These are phyloP conservation scores for Secale cereale DNA, from an alignment of 176 grass and related monocot genomes.

Conservation along the genomic window DNA sequence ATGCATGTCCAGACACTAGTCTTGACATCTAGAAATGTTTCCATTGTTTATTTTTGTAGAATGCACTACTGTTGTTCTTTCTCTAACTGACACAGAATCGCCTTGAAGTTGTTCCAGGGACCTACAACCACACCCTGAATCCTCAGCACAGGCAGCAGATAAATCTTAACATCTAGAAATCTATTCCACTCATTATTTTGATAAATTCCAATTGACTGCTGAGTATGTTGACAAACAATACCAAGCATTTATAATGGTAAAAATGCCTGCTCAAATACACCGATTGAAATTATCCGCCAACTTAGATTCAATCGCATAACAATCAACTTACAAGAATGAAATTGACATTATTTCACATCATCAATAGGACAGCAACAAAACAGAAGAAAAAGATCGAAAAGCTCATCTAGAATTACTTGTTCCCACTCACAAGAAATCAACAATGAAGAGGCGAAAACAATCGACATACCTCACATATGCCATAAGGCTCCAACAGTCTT, in stretches of 20 bases:
- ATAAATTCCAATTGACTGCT: neutral
- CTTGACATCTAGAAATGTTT: too few species aligned
- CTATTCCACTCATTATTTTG: neutral
- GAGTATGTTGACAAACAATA: neutral
- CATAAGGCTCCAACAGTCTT: conserved; percentile 89
- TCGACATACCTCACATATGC: conserved; percentile 87
- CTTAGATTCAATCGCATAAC: neutral
- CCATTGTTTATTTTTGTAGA: too few species aligned
- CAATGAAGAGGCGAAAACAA: neutral
- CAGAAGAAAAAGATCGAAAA: neutral
- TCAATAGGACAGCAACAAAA: neutral
- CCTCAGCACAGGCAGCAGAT: neutral
- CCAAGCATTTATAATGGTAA: neutral
- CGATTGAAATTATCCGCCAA: neutral
- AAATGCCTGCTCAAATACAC: neutral
- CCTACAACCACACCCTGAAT: neutral
- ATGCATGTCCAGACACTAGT: neutral
- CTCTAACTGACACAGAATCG: neutral
- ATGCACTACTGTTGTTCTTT: neutral
- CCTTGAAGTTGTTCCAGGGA: neutral
- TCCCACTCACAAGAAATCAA: neutral
- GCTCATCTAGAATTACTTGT: neutral
- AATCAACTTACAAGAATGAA: too few species aligned
- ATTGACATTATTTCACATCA: neutral
- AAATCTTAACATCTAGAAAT: neutral